These are phyloP conservation scores for Boletus subparvulus DNA, from an alignment of 768 basidiomycete species.

Conservation along the genomic window DNA sequence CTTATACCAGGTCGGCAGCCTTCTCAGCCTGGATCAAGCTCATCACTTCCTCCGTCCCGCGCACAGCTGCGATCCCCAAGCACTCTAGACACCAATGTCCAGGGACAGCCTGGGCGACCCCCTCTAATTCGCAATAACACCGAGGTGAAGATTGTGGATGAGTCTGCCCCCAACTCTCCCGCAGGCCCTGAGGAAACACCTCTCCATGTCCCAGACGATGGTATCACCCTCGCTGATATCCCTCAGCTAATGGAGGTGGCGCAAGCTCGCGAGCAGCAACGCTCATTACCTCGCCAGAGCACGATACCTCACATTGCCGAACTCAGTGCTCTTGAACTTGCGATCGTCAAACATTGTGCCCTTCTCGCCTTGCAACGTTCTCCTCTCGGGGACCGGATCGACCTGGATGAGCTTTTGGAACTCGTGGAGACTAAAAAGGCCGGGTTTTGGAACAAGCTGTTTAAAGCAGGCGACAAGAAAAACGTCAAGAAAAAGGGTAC, in stretches of 20 bases:
- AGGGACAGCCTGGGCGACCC: constrained; percentile 56
- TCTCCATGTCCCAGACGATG: constrained; percentile 59
- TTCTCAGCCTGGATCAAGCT: constrained; percentile 31
- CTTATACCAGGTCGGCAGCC: constrained; percentile 37
- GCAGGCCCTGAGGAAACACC: constrained; percentile 47
- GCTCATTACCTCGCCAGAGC: constrained; percentile 75
- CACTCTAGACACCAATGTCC: constrained; percentile 36
- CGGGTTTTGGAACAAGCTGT: constrained; percentile 94
- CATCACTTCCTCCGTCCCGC: constrained; percentile 36
- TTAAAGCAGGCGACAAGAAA: constrained; percentile 90
- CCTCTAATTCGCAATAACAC: constrained; percentile 77
- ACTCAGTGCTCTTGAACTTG: constrained; percentile 78
- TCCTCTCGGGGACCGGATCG: constrained; percentile 76
- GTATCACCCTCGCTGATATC: constrained; percentile 91
- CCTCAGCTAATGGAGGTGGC: constrained; percentile 91
- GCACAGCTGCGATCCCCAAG: constrained; percentile 42
- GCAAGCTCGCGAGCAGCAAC: constrained; percentile 83
- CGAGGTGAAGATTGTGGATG: constrained; percentile 87
- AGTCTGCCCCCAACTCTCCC: constrained; percentile 71
- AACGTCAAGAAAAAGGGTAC: constrained; percentile 84
- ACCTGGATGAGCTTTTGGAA: constrained; percentile 91
- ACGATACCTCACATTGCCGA: constrained; percentile 84
- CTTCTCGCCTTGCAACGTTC: constrained; percentile 77
- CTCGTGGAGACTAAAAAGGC: constrained; percentile 90
- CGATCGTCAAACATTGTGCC: constrained; percentile 90